Conservation (phyloP, 2,329 filamentous ascomycete species). For the Stachybotrys chartarum region DNA sequence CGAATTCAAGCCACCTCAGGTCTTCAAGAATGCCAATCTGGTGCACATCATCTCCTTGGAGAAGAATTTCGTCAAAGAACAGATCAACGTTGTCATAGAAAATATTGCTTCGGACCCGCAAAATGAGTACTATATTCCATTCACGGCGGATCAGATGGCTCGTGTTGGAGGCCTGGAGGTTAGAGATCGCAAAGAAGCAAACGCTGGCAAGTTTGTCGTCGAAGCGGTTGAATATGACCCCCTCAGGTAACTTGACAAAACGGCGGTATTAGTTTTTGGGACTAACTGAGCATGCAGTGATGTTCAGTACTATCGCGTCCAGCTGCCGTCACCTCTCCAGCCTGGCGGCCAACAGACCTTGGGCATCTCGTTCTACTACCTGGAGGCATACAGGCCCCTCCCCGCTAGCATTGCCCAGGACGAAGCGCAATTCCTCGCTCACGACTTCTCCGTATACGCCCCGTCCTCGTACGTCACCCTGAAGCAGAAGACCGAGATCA, state of each 20-base stretch:
- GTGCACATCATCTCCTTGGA: slow-evolving; percentile 87
- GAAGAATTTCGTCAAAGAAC: slow-evolving; percentile 85
- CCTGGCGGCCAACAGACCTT: slow-evolving; percentile 76
- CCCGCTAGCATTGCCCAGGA: slow-evolving; percentile 78
- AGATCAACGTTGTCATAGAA: slow-evolving; percentile 88
- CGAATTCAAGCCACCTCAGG: slow-evolving; percentile 76
- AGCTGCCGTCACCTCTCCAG: slow-evolving; percentile 67
- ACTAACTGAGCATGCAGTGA: slow-evolving; percentile 41
- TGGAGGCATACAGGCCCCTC: slow-evolving; percentile 72
- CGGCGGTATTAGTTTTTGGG: slow-evolving; percentile 3
- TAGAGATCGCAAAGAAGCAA: slow-evolving; percentile 78
- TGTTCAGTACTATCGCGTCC: slow-evolving; percentile 77
- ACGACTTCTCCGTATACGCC: slow-evolving; percentile 79
- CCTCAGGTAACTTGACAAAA: slow-evolving; percentile 37
- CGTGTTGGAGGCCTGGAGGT: slow-evolving; percentile 83
- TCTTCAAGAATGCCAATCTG: slow-evolving; percentile 90
- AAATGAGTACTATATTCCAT: slow-evolving; percentile 85
- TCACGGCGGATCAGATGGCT: slow-evolving; percentile 67
- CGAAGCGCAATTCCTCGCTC: slow-evolving; percentile 78
- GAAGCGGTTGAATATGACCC: slow-evolving; percentile 59
- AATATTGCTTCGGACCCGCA: slow-evolving; percentile 76
- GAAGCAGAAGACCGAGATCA: slow-evolving; percentile 97
- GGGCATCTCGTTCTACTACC: slow-evolving; percentile 75
- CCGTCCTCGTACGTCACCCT: slow-evolving; percentile 76
- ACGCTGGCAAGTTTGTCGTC: slow-evolving; percentile 59